Evolutionary conservation across 2,329 filamentous ascomycete genomes (phyloP).

Genomic region (Xylogone sp.): DNA sequence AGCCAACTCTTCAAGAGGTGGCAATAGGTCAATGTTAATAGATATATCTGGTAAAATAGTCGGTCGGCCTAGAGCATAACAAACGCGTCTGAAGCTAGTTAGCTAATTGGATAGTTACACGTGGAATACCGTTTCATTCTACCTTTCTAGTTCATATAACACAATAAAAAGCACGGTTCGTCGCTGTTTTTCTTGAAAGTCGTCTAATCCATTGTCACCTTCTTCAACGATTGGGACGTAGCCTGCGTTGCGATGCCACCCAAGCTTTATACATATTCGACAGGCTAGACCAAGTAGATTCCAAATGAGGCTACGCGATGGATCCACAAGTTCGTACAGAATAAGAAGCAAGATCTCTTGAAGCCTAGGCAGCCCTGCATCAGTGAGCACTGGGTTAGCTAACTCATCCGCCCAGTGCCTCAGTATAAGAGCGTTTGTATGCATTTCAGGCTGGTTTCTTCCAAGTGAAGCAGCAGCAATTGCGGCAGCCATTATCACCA

Average conservation of each 20-base stretch:
- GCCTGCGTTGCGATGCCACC: conserved; percentile 1
- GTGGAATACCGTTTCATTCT: too few relatives aligned
- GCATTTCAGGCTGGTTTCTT: not conserved
- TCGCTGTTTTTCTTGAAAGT: not conserved
- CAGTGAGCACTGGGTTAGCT: not conserved
- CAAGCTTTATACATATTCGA: conserved; percentile 1
- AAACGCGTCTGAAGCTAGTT: too few relatives aligned
- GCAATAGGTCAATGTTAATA: not conserved
- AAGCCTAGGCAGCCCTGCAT: not conserved
- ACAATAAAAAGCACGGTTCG: not conserved
- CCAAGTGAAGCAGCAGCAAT: not conserved
- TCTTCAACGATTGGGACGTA: not conserved
- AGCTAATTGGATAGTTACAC: too few relatives aligned
- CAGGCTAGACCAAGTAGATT: conserved; percentile 1
- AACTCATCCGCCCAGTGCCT: not conserved
- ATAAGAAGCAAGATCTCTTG: not conserved
- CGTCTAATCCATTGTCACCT: not conserved
- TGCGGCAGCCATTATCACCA: not conserved
- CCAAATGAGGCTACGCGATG: not conserved
- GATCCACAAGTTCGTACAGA: conserved; percentile 3
- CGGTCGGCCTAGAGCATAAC: not conserved
- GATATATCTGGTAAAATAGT: not conserved
- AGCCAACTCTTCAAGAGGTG: not conserved
- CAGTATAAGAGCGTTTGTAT: not conserved
- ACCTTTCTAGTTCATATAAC: not conserved